Evolutionary conservation across 768 basidiomycete species (phyloP).

Genomic region (Cystoderma amianthinum): DNA sequence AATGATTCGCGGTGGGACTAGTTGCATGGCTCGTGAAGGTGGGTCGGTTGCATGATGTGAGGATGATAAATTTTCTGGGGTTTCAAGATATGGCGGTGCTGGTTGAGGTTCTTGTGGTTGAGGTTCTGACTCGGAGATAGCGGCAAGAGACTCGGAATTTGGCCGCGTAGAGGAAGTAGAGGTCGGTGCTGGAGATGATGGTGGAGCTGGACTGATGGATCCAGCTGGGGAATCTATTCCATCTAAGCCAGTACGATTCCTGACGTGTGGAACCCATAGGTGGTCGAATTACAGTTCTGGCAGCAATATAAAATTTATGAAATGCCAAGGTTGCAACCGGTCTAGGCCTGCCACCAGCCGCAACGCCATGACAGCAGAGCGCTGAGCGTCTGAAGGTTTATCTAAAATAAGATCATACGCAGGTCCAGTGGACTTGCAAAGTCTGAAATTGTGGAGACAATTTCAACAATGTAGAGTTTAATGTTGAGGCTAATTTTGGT

Average conservation of each 20-base stretch:
- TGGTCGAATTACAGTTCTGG: too few relatives aligned
- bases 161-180: conserved; percentile 4
- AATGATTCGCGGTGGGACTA: conserved; percentile 43
- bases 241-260: conserved; percentile 12
- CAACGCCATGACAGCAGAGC: too few relatives aligned
- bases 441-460: too few relatives aligned
- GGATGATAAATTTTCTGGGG: conserved; percentile 7
- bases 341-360: too few relatives aligned
- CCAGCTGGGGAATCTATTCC: conserved; percentile 7
- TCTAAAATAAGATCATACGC: too few relatives aligned
- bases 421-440: too few relatives aligned
- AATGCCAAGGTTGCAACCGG: too few relatives aligned
- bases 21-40: conserved; percentile 13
- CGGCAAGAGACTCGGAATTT: conserved; percentile 4
- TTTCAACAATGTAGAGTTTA: too few relatives aligned
- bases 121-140: conserved; percentile 7
- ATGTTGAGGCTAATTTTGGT: not conserved
- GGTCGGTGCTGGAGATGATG: conserved; percentile 9
- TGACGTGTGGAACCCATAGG: conserved; percentile 19
- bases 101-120: too few relatives aligned
- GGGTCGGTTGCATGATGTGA: not conserved
- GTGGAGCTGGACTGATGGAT: not conserved
- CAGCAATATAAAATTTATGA: too few relatives aligned
- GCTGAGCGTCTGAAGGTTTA: too few relatives aligned
- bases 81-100: conserved; percentile 7